Conservation (phyloP, 1,139 yeast genomes). For the Waltiozyma sp. region DNA sequence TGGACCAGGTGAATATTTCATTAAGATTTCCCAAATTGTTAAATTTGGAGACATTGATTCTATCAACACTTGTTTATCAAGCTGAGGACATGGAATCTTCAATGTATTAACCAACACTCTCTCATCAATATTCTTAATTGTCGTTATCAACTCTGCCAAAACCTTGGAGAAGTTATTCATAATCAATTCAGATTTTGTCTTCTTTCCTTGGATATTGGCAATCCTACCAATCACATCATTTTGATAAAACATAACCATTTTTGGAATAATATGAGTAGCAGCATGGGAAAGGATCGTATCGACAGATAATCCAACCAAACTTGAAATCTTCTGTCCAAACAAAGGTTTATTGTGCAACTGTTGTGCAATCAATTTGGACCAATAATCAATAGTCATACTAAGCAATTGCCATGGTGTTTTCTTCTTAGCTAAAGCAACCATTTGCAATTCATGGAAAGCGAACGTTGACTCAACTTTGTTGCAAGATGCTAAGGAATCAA, state of each 20-base stretch:
- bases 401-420: constrained; percentile 43
- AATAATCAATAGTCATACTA: constrained; percentile 67
- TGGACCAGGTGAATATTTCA: constrained; percentile 15
- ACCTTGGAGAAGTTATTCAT: constrained; percentile 27
- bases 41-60: constrained; percentile 23
- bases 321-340: constrained; percentile 50
- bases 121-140: constrained; percentile 30
- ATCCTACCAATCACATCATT: constrained; percentile 52
- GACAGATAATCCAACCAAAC: constrained; percentile 50
- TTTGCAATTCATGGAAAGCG: constrained; percentile 46
- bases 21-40: constrained; percentile 21
- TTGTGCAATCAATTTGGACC: constrained; percentile 58
- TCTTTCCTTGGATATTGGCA: constrained; percentile 24
- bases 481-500: constrained; percentile 47
- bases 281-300: constrained; percentile 59
- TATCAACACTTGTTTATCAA: constrained; percentile 19
- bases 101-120: constrained; percentile 43
- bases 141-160: constrained; percentile 33
- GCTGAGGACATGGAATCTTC: constrained; percentile 39
- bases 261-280: constrained; percentile 66
- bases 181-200: constrained; percentile 7
- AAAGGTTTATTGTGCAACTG: constrained; percentile 35
- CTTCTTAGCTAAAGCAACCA: constrained; percentile 30
- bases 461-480: constrained; percentile 54
- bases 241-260: constrained; percentile 54